Evolutionary conservation across 129 eudicot genomes (phyloP).

Genomic region (Solidago caesia): DNA sequence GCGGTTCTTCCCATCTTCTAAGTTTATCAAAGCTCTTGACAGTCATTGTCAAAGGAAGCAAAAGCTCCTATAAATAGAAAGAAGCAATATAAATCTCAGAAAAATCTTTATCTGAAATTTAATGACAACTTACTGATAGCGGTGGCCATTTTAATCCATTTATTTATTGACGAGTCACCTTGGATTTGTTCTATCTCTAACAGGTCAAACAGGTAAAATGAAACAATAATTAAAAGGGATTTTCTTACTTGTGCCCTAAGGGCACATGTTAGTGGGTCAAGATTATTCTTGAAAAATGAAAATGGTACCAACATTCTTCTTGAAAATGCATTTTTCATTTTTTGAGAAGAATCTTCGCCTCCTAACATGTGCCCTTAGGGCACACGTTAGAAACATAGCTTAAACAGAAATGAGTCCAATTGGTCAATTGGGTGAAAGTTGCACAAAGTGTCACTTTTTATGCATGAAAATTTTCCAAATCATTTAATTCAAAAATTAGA

Average conservation of each 20-base stretch:
- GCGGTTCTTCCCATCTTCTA: conserved; percentile 80
- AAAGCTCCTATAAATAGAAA: conserved; percentile 59
- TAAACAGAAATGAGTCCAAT: too few species aligned
- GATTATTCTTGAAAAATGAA: too few species aligned
- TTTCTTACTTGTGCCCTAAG: too few species aligned
- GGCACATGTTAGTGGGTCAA: too few species aligned
- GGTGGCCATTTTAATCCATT: neutral
- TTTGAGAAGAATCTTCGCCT: too few species aligned
- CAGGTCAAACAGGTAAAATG: neutral
- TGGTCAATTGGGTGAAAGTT: neutral
- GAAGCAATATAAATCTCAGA: neutral
- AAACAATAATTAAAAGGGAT: too few species aligned
- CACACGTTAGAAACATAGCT: too few species aligned
- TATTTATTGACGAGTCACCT: neutral
- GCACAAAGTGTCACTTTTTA: neutral
- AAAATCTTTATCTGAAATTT: neutral
- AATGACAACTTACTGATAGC: neutral
- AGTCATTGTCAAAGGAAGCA: conserved; percentile 58
- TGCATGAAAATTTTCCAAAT: neutral
- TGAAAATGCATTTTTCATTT: too few species aligned
- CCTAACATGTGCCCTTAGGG: too few species aligned
- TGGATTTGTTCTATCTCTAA: neutral
- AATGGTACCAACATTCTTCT: too few species aligned
- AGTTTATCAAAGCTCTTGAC: conserved; percentile 56
- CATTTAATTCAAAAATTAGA: neutral